Percentiles rank a stretch among this genome's conserved stretches.
phyloP scores from a whole-genome alignment of 441 rosid species.

The Populus hybrid region DNA sequence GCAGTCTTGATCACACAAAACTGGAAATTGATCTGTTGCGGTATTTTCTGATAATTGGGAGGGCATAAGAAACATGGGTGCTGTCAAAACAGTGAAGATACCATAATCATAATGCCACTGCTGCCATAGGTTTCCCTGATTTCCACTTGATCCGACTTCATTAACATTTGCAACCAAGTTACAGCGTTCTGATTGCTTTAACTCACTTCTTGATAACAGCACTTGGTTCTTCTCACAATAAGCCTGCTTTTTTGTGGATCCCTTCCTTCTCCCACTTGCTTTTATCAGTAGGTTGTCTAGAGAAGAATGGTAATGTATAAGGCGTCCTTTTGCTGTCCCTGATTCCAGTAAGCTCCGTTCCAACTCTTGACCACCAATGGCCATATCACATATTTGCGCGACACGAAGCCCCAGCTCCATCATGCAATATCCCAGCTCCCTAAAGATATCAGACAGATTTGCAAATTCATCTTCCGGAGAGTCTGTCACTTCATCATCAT shows the following conservation, averaged over 20 bases:
- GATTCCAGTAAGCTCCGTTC: slow-evolving; percentile 70
- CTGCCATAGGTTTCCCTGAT: slow-evolving; percentile 63
- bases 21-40: slow-evolving; percentile 12
- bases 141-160: slow-evolving; percentile 24
- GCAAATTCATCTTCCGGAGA: slow-evolving; percentile 34
- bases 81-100: slow-evolving; percentile 79
- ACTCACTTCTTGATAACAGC: slow-evolving; percentile 12
- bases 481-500: slow-evolving; percentile 6
- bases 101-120: slow-evolving; percentile 97
- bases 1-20: slow-evolving; percentile 36
- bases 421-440: slow-evolving; percentile 74
- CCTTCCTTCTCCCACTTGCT: slow-evolving; percentile 34
- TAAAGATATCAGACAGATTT: slow-evolving; percentile 45
- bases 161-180: slow-evolving; percentile 17
- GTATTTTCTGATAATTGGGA: slow-evolving; percentile 22
- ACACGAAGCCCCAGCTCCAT: slow-evolving; percentile 66
- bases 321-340: slow-evolving; percentile 75
- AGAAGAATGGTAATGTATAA: slow-evolving; percentile 77
- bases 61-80: slow-evolving; percentile 67
- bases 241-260: slow-evolving; percentile 20
- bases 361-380: slow-evolving; percentile 64
- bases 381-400: slow-evolving; percentile 67
- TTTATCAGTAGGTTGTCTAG: slow-evolving; percentile 40
- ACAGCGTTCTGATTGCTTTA: slow-evolving; percentile 11
- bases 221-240: slow-evolving; percentile 21